Conservation (phyloP, 2,329 filamentous ascomycete species). For the Pseudocercospora crystallina region DNA sequence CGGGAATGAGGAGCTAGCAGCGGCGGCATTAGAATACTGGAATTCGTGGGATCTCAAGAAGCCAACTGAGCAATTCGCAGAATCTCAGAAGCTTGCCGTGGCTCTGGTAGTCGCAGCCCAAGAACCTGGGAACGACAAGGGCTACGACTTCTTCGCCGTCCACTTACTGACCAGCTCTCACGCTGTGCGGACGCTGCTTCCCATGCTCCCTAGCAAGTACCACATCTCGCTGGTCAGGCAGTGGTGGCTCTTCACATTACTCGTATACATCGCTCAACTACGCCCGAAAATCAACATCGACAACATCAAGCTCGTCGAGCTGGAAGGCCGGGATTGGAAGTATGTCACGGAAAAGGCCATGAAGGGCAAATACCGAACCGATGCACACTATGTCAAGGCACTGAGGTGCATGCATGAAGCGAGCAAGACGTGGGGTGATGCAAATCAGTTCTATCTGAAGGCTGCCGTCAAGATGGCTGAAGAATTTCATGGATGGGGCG, state of each 20-base stretch:
- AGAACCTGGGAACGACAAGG: slow-evolving; percentile 54
- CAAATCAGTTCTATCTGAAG: slow-evolving; percentile 63
- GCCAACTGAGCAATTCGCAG: slow-evolving; percentile 71
- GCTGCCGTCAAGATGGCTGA: slow-evolving; percentile 71
- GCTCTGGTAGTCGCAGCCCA: slow-evolving; percentile 58
- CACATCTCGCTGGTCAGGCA: slow-evolving; percentile 74
- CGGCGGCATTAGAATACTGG: slow-evolving; percentile 80
- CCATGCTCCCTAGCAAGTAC: slow-evolving; percentile 69
- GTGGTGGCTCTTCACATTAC: slow-evolving; percentile 84
- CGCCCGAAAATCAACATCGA: slow-evolving; percentile 71
- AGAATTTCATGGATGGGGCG: slow-evolving; percentile 69
- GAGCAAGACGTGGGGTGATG: slow-evolving; percentile 71
- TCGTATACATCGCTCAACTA: slow-evolving; percentile 72
- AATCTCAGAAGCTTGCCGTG: slow-evolving; percentile 61
- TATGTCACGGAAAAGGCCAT: slow-evolving; percentile 72
- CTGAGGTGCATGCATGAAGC: slow-evolving; percentile 72
- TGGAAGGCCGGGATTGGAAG: slow-evolving; percentile 70
- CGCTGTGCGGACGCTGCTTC: slow-evolving; percentile 81
- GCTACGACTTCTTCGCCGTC: slow-evolving; percentile 80
- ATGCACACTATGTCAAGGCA: slow-evolving; percentile 86
- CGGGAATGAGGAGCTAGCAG: slow-evolving; percentile 67
- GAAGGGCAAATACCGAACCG: slow-evolving; percentile 64
- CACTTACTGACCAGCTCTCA: slow-evolving; percentile 84
- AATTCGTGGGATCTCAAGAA: slow-evolving; percentile 77
- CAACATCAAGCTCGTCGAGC: slow-evolving; percentile 59